Evolutionary conservation across 139 green algal genomes (phyloP).

Genomic region (Coelastrella sp.): DNA sequence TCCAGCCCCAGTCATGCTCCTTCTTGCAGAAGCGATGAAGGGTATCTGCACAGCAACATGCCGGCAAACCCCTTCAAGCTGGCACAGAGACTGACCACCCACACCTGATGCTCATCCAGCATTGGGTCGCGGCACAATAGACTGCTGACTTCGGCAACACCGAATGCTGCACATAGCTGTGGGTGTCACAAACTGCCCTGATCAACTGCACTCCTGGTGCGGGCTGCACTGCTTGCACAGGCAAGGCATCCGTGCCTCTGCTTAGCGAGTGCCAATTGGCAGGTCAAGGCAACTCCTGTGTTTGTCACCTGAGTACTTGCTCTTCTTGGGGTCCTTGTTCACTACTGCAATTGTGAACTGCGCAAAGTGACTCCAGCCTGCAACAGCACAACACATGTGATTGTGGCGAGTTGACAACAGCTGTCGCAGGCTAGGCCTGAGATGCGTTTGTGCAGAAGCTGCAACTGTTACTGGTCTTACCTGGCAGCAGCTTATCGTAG

Average conservation of each 20-base stretch:
- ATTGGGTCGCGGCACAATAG: too few relatives aligned
- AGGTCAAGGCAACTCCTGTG: neutral
- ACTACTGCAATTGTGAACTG: constrained; percentile 99
- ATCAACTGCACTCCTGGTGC: too few relatives aligned
- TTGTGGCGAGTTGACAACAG: neutral
- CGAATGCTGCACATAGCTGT: too few relatives aligned
- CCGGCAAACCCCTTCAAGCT: too few relatives aligned
- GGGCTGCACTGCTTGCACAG: too few relatives aligned
- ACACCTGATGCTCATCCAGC: neutral
- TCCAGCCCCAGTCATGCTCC: constrained; percentile 99
- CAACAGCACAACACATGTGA: neutral
- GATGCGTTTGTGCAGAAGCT: neutral
- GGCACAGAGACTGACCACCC: neutral
- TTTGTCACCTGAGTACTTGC: constrained; percentile 91
- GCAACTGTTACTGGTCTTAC: constrained; percentile 50
- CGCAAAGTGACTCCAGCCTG: constrained; percentile 98
- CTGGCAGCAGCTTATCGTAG: constrained; percentile 98
- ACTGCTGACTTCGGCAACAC: too few relatives aligned
- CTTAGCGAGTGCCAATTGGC: too few relatives aligned
- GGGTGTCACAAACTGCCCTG: too few relatives aligned
- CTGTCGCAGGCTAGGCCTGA: neutral
- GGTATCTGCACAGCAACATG: constrained; percentile 82
- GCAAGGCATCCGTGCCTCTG: too few relatives aligned
- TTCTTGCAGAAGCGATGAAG: constrained; percentile 99
- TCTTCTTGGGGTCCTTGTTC: constrained; percentile 98